Conservation (phyloP, 306 rosid genomes). For the Begonia loranthoides region DNA sequence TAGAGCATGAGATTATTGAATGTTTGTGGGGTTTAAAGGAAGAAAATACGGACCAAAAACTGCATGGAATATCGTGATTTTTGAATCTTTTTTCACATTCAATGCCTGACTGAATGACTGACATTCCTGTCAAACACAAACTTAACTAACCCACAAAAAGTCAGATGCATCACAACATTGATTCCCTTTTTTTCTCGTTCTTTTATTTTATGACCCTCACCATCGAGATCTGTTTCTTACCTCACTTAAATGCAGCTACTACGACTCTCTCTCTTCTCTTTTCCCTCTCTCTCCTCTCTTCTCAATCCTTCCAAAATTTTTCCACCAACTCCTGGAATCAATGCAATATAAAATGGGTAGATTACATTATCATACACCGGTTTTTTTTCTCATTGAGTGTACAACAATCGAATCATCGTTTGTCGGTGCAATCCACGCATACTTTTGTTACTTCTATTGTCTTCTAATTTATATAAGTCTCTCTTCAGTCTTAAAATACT, state of each 20-base stretch:
- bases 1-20: conserved; percentile 12
- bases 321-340: conserved; percentile 88
- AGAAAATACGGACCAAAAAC: conserved; percentile 22
- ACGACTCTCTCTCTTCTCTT: conserved; percentile 16
- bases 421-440: conserved; percentile 34
- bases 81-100: conserved; percentile 28
- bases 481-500: too few species aligned
- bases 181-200: conserved; percentile 71
- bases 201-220: conserved; percentile 32
- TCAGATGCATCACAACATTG: conserved; percentile 87
- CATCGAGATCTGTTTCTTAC: conserved; percentile 25
- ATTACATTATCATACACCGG: conserved; percentile 15
- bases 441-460: conserved; percentile 35
- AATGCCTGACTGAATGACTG: conserved; percentile 59
- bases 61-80: conserved; percentile 54
- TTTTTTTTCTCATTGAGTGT: conserved; percentile 29
- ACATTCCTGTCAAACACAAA: conserved; percentile 52
- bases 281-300: conserved; percentile 9
- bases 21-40: conserved; percentile 24
- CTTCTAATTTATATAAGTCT: neutral
- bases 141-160: conserved; percentile 45
- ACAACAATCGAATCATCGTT: conserved; percentile 33
- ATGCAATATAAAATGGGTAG: conserved; percentile 25
- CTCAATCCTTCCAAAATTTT: conserved; percentile 57
- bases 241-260: conserved; percentile 35